Base-by-base conservation (phyloP, 345 rosid genomes). In the Bretschneidera sinensis region DNA sequence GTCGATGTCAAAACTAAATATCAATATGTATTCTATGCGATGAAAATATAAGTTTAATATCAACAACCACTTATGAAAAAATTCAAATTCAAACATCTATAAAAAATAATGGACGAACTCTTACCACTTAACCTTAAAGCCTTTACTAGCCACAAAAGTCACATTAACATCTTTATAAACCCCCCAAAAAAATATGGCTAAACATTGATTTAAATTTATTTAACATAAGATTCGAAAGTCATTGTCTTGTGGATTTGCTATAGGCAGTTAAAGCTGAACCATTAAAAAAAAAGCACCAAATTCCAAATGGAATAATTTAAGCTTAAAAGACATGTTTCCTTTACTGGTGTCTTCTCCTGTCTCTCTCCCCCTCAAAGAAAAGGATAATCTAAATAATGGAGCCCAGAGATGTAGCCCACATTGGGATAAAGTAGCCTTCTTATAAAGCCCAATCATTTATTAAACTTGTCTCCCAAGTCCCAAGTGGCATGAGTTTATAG, bases 401-500 rank as follows among this genome's bases (percentile, higher is more conserved):
- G 69, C 72, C 78, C 71, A 51, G 50, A 67, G 67, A 76, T 51
- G 57, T 17, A 67, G 49, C 54, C 70, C 74, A 47, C 47, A 55
- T 69, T 13, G 11, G 21, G 59, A 45, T 33, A 51, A 39, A 47
- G 55, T 22, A 14, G 16, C 52, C 39, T 22, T 9, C 52, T 43
- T 39, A 13, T 43, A 22, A 67, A 66, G 28, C 51, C 48, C 69
- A 33, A 57, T 50, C 49, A 35, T 48, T 52, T 20, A 22, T 59
- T n/a, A 39, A 21, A 21, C 53, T 43, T 43, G 24, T 20, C 25
- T 43, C 43, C 24, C 60, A 20, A 21, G 56, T 63, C 53, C 33
- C 33, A 28, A 28, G 33, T 28, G 33, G 33, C 5, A n/a, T n/a
- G 49, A 28, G 19, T 43, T 17, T 17, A 13, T 15, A 23, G 23